A percentile compares a stretch with the other conserved stretches of the same genome.
Conservation (phyloP, 2,329 filamentous ascomycete species). For the Talaromyces atroroseus region DNA sequence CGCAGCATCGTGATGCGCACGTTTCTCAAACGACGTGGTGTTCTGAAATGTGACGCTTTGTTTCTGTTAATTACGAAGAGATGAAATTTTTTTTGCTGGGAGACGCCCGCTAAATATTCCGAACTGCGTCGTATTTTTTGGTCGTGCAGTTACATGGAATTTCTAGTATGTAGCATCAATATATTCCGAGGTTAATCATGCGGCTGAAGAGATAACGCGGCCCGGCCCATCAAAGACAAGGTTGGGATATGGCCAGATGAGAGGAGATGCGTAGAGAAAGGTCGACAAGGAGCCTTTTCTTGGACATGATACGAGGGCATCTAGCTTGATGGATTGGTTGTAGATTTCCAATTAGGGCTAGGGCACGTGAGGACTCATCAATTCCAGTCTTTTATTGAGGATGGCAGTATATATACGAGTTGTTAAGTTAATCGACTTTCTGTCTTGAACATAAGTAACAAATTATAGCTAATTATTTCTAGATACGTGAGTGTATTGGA, state of each 20-base stretch:
- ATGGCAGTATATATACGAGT: no score
- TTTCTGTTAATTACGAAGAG: background rate
- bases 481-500: no score
- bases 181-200: background rate
- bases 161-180: background rate
- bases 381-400: no score
- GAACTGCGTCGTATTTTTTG: background rate
- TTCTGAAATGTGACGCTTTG: background rate
- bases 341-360: no score
- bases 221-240: background rate
- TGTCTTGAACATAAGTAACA: no score
- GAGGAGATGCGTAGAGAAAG: no score
- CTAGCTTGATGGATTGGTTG: no score
- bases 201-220: background rate
- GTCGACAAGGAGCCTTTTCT: no score
- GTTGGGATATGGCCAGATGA: background rate
- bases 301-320: no score
- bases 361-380: no score
- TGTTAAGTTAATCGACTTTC: no score
- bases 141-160: background rate
- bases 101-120: background rate
- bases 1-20: constrained; percentile 25
- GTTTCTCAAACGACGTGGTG: background rate
- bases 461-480: no score
- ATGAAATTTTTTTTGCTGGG: background rate